Percentiles rank a stretch among this genome's conserved stretches.
Conservation (phyloP, 192 early-diverging fungal genomes). For the Backusella australiensis region DNA sequence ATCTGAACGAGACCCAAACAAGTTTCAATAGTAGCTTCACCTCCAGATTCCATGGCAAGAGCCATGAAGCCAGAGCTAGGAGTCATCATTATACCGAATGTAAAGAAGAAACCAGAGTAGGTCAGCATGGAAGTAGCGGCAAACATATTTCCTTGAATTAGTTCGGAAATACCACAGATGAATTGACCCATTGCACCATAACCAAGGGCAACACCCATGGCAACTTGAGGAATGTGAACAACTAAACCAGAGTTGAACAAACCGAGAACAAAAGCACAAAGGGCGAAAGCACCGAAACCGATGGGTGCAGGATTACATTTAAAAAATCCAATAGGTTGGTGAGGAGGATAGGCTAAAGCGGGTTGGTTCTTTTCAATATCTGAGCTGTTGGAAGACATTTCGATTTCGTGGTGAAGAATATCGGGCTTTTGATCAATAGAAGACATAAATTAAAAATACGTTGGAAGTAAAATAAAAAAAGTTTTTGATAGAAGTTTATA, state of each 20-base stretch:
- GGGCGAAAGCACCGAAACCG: slow-evolving; percentile 24
- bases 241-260: slow-evolving; percentile 15
- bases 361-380: not conserved
- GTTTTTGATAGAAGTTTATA: not conserved
- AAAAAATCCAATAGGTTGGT: not conserved
- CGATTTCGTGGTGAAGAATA: slow-evolving; percentile 1
- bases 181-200: slow-evolving; percentile 20
- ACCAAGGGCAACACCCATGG: slow-evolving; percentile 22
- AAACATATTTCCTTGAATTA: slow-evolving; percentile 22
- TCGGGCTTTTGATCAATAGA: not conserved
- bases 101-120: slow-evolving; percentile 24
- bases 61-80: slow-evolving; percentile 18
- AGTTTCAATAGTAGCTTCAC: not conserved
- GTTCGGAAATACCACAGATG: slow-evolving; percentile 14
- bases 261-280: slow-evolving; percentile 22
- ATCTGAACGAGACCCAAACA: slow-evolving; percentile 13
- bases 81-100: slow-evolving; percentile 26
- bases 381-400: not conserved
- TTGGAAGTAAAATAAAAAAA: not conserved
- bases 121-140: slow-evolving; percentile 25
- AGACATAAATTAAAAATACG: not conserved
- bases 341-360: not conserved
- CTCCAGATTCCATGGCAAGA: not conserved
- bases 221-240: slow-evolving; percentile 12
- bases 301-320: slow-evolving; percentile 11